phyloP scores from a whole-genome alignment of 163 green algal species.

The Prototheca wickerhamii region DNA sequence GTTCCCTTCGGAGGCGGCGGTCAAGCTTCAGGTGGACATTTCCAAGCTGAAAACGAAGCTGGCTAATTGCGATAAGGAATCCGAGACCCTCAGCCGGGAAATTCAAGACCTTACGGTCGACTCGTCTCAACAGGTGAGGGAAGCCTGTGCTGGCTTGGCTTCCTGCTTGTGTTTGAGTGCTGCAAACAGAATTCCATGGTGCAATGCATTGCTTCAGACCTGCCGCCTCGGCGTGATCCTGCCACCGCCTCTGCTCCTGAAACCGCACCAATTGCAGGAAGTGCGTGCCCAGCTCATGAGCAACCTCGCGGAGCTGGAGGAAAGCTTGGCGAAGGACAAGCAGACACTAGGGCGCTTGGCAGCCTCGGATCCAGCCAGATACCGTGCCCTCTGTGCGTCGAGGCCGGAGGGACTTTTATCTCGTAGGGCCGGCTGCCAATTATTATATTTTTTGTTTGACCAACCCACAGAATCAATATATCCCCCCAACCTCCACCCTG shows the following conservation, averaged over 20 bases:
- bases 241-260: neutral
- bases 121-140: neutral
- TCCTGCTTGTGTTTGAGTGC: no score
- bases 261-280: neutral
- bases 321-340: conserved; percentile 22
- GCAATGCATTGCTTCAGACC: no score
- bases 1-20: conserved; percentile 67
- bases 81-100: neutral
- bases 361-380: no score
- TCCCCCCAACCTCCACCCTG: neutral
- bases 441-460: no score
- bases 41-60: conserved; percentile 30
- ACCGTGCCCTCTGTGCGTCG: no score
- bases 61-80: neutral
- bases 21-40: conserved; percentile 49
- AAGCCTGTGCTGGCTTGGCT: no score
- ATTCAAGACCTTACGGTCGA: neutral
- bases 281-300: neutral
- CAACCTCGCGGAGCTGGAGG: conserved; percentile 1
- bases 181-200: no score
- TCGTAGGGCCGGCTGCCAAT: no score
- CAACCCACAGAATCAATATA: neutral
- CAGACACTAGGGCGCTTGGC: no score
- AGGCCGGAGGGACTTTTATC: no score
- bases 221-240: no score